Evolutionary conservation across 805 yeast genomes (phyloP).

Genomic region (Barnettozyma vustinii): DNA sequence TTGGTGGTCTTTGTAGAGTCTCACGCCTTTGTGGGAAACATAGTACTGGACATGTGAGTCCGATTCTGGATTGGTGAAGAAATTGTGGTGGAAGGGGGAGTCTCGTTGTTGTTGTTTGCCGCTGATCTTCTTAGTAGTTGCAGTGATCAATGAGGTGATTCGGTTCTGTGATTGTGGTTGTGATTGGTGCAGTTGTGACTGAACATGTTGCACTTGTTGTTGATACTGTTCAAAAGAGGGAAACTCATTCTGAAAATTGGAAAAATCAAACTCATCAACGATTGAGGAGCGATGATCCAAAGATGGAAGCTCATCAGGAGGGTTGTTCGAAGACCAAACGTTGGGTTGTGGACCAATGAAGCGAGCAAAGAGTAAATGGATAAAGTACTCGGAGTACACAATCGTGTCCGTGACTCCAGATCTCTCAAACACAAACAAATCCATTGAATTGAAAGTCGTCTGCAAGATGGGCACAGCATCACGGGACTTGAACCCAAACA

Average conservation of each 20-base stretch:
- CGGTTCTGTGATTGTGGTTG: not conserved
- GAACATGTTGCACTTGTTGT: not conserved
- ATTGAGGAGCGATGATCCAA: slow-evolving; percentile 29
- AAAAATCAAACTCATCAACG: slow-evolving; percentile 31
- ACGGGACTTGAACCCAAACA: slow-evolving; percentile 42
- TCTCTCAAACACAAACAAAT: slow-evolving; percentile 63
- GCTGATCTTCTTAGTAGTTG: slow-evolving; percentile 17
- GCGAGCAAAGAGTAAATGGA: slow-evolving; percentile 55
- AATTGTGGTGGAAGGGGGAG: slow-evolving; percentile 71
- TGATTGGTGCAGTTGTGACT: not conserved
- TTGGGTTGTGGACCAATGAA: slow-evolving; percentile 67
- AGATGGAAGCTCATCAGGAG: slow-evolving; percentile 44
- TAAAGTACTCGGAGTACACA: slow-evolving; percentile 55
- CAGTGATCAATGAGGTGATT: not conserved
- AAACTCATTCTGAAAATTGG: slow-evolving; percentile 20
- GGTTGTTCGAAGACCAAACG: slow-evolving; percentile 56
- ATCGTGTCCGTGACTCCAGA: slow-evolving; percentile 51
- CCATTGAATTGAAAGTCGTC: slow-evolving; percentile 66
- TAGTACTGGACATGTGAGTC: slow-evolving; percentile 79
- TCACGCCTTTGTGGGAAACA: slow-evolving; percentile 57
- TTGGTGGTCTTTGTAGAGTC: slow-evolving; percentile 44
- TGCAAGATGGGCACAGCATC: slow-evolving; percentile 41
- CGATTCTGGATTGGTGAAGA: slow-evolving; percentile 85
- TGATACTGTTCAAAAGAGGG: slow-evolving; percentile 7
- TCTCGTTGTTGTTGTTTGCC: slow-evolving; percentile 1